Percentiles rank a stretch among this genome's conserved stretches.
These are phyloP conservation scores for Cercospora sp. DNA, from an alignment of 2,329 filamentous ascomycete species.

Conservation along the genomic window DNA sequence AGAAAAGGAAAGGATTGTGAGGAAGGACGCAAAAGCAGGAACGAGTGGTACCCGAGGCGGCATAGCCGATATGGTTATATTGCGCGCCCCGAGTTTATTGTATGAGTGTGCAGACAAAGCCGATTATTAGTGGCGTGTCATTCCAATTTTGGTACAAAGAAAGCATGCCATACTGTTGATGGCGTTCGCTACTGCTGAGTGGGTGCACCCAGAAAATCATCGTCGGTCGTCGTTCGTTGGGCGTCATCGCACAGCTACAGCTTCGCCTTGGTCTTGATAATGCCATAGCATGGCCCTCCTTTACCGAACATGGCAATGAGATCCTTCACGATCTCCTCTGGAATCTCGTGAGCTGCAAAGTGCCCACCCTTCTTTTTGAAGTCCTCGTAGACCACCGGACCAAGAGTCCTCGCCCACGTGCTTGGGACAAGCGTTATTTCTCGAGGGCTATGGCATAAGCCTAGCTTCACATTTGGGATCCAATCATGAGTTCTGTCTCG, in stretches of 20 bases:
- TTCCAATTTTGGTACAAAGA: neutral
- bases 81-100: neutral
- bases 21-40: neutral
- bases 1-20: neutral
- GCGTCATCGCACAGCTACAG: slow-evolving; percentile 6
- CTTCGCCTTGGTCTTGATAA: slow-evolving; percentile 22
- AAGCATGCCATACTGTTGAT: neutral
- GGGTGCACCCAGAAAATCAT: neutral
- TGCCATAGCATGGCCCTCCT: slow-evolving; percentile 23
- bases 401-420: slow-evolving; percentile 60
- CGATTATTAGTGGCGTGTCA: neutral
- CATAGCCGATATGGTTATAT: neutral
- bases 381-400: slow-evolving; percentile 58
- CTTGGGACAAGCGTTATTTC: slow-evolving; percentile 59
- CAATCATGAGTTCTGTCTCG: slow-evolving; percentile 44
- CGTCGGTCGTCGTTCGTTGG: neutral
- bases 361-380: slow-evolving; percentile 56
- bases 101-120: neutral
- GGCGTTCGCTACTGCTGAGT: neutral
- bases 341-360: slow-evolving; percentile 56
- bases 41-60: neutral
- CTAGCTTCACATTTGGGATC: slow-evolving; percentile 53
- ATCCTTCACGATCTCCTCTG: slow-evolving; percentile 26
- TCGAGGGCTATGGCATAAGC: slow-evolving; percentile 58
- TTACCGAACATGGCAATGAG: slow-evolving; percentile 29